phyloP scores from a whole-genome alignment of 495 filamentous ascomycete genomes.

The Gamarada debralockiae region DNA sequence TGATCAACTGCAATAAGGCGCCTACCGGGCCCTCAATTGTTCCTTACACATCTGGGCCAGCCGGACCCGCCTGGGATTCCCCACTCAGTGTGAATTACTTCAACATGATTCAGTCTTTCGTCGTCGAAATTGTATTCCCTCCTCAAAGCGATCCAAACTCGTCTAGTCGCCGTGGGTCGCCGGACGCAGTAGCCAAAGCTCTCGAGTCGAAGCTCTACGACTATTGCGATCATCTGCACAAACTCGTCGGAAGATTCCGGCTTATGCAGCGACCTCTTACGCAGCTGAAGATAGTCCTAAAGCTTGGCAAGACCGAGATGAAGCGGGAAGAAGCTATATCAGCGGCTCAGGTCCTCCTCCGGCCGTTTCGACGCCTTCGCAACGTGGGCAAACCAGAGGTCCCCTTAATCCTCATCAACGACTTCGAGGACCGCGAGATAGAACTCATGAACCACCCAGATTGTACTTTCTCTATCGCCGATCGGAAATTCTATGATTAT shows the following conservation, averaged over 20 bases:
- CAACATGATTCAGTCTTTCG: no score
- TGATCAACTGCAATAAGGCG: background rate
- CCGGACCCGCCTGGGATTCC: slow-evolving; percentile 9
- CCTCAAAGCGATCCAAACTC: no score
- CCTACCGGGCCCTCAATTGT: background rate
- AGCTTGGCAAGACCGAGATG: slow-evolving; percentile 4
- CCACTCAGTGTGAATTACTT: slow-evolving; percentile 8
- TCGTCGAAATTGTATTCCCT: no score
- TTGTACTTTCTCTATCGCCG: background rate
- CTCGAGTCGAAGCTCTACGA: no score
- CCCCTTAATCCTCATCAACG: background rate
- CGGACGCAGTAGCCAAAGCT: no score
- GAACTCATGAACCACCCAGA: slow-evolving; percentile 2
- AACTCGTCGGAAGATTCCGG: no score
- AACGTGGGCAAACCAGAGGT: slow-evolving; percentile 3
- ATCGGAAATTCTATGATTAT: slow-evolving; percentile 4
- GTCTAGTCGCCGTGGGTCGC: no score
- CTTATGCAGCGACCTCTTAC: no score
- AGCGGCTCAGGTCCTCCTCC: slow-evolving; percentile 3
- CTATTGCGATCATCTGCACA: no score
- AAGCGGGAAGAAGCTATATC: slow-evolving; percentile 4
- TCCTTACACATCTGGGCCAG: slow-evolving; percentile 5
- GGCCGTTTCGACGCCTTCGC: slow-evolving; percentile 14
- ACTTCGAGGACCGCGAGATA: slow-evolving; percentile 4
- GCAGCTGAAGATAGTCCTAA: no score